A percentile compares a stretch with the other conserved stretches of the same genome.
phyloP scores from a whole-genome alignment of 2,329 filamentous ascomycete genomes.

The Neonectria faginata region DNA sequence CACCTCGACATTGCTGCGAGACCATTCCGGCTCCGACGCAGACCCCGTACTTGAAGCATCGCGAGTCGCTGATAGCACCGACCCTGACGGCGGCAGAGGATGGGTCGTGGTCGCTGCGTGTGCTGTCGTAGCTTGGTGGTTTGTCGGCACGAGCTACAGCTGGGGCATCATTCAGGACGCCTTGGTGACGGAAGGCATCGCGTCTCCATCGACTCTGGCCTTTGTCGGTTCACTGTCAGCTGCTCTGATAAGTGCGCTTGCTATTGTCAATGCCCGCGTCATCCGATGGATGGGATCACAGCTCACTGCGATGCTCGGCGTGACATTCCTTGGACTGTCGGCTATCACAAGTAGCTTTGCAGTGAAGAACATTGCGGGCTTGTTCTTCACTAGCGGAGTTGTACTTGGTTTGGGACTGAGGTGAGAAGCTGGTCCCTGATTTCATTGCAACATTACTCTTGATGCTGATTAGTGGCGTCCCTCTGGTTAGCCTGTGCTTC shows the following conservation, averaged over 20 bases:
- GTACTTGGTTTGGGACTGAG: conserved; percentile 48
- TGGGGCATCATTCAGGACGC: conserved; percentile 72
- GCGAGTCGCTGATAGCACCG: conserved; percentile 35
- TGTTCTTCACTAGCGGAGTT: conserved; percentile 44
- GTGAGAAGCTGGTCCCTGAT: background rate
- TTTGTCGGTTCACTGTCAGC: conserved; percentile 65
- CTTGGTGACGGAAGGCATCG: conserved; percentile 61
- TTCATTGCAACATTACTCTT: too few species aligned
- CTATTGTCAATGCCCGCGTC: conserved; percentile 63
- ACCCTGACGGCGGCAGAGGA: conserved; percentile 47
- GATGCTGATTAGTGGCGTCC: background rate
- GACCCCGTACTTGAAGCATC: conserved; percentile 41
- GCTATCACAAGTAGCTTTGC: conserved; percentile 52
- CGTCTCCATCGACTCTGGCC: conserved; percentile 62
- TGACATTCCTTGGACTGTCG: conserved; percentile 62
- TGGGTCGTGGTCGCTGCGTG: conserved; percentile 45
- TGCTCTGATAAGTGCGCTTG: conserved; percentile 62
- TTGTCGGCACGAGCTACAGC: conserved; percentile 66
- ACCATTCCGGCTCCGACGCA: background rate
- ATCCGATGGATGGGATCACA: conserved; percentile 62
- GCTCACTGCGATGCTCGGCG: conserved; percentile 58
- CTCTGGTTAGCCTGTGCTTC: conserved; percentile 16
- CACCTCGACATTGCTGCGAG: background rate
- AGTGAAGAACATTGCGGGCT: conserved; percentile 41
- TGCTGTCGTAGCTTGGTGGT: conserved; percentile 56